Base-by-base conservation (phyloP, 148 eudicot genomes). In the Pharnaceum exiguum region DNA sequence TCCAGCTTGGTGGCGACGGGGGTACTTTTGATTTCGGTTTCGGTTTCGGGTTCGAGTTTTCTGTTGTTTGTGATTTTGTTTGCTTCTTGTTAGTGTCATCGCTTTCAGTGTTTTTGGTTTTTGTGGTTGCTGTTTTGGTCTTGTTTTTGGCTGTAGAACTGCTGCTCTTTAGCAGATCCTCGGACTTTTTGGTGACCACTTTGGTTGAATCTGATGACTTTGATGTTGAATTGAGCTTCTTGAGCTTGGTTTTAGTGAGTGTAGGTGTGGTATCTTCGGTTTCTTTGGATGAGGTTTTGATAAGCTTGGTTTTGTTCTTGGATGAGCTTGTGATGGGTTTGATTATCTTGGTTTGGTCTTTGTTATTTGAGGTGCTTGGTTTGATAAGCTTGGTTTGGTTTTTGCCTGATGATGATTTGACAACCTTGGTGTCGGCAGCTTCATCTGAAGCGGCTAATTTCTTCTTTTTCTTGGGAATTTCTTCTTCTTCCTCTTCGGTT, bases 211-310 rank as follows among this genome's bases (percentile, higher is more conserved):
- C 66, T 15, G 79, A 59, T 17, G 77, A 0, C 53, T 73, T 70
- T 1, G 86, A 73, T 26, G 86, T 78, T 59, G 84, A 63, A 64
- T 88, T 82, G 38, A 69, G 76, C 69, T 78, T 82, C 33, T 86
- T 80, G 56, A 74, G 66, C 59, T 78, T 72, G 72, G 58, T 35
- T 71, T 81, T 90, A 49, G 67, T 47, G 55, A 54, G 32, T 48
- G 35, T 55, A 10, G 35, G 25, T n/a, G 25, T 56, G 26, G 63
- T 10, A 47, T 35, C 9, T 19, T 49, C 17, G 7, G 36, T 50
- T 9, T 52, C 19, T 37, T 23, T 11, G 0, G 51, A 17, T 28
- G 59, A 40, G 15, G 80, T 57, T 23, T 82, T 74, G 30, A 57
- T 60, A 59, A 61, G 65, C 7, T 70, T 84, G 47, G 80, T 64